phyloP scores from a whole-genome alignment of 2,329 filamentous ascomycete genomes.

The Aspergillus sp. region DNA sequence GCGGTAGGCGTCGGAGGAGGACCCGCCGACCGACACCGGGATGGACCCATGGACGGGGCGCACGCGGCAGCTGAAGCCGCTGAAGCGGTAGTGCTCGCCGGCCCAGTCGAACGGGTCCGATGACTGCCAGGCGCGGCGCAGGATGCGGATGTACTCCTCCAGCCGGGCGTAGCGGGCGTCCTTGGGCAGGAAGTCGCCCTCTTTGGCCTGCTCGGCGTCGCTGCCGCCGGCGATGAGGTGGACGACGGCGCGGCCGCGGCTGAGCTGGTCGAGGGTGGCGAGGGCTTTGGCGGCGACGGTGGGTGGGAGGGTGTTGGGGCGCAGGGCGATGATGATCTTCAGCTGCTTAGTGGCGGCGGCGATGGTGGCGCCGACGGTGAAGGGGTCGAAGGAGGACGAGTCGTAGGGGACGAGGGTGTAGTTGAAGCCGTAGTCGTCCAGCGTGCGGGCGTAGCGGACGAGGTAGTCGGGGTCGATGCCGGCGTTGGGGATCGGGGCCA shows the following conservation, averaged over 20 bases:
- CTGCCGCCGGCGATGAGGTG: slow-evolving; percentile 64
- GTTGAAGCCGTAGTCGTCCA: slow-evolving; percentile 62
- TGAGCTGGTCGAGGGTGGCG: slow-evolving; percentile 61
- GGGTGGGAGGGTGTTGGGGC: slow-evolving; percentile 62
- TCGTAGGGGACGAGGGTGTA: slow-evolving; percentile 62
- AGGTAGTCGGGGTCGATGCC: slow-evolving; percentile 56
- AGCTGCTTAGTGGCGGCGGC: slow-evolving; percentile 57
- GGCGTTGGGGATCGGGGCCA: slow-evolving; percentile 54
- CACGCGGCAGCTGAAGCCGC: slow-evolving; percentile 56
- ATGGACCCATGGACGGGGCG: slow-evolving; percentile 55
- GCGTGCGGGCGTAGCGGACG: slow-evolving; percentile 54
- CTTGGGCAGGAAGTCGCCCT: slow-evolving; percentile 61
- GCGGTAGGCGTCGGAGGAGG: slow-evolving; percentile 59
- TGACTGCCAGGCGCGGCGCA: slow-evolving; percentile 58
- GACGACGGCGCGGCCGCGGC: slow-evolving; percentile 57
- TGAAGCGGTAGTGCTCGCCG: slow-evolving; percentile 60
- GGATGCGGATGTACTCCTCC: slow-evolving; percentile 63
- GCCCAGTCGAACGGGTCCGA: slow-evolving; percentile 62
- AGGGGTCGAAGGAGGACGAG: slow-evolving; percentile 56
- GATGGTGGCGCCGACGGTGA: slow-evolving; percentile 60
- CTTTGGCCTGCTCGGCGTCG: slow-evolving; percentile 59
- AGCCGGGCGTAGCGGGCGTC: slow-evolving; percentile 57
- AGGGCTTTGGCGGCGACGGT: slow-evolving; percentile 63
- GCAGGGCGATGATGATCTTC: slow-evolving; percentile 61
- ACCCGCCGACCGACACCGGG: slow-evolving; percentile 60